Conservation (phyloP, 371 early-diverging fungal species). For the Choanephora cucurbitarum region DNA sequence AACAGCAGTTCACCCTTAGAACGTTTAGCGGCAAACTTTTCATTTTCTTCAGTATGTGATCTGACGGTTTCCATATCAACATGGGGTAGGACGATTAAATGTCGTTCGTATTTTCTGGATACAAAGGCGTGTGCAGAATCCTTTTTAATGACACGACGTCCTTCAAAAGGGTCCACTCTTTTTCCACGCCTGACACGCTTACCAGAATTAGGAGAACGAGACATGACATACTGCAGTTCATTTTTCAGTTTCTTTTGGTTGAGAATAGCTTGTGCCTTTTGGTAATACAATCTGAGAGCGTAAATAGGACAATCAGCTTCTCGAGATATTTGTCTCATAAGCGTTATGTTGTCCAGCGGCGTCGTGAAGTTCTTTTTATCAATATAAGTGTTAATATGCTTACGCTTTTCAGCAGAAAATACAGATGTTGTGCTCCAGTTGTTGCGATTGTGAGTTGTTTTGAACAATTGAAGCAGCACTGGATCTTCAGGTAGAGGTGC, state of each 20-base stretch:
- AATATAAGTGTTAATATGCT: background rate
- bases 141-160: slow-evolving; percentile 3
- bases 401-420: background rate
- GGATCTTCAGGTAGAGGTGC: background rate
- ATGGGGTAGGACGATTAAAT: background rate
- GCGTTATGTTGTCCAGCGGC: background rate
- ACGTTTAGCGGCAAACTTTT: slow-evolving; percentile 4
- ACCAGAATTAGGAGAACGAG: background rate
- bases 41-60: slow-evolving; percentile 2
- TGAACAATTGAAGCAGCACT: slow-evolving; percentile 7
- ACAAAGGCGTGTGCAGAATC: background rate
- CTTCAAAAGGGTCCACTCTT: background rate
- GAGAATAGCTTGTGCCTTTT: background rate
- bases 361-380: background rate
- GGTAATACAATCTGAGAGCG: background rate
- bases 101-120: background rate
- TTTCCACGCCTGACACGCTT: background rate
- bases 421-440: background rate
- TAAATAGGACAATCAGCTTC: background rate
- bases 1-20: slow-evolving; percentile 1
- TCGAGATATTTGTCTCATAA: background rate
- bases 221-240: too few species aligned
- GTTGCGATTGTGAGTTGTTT: too few species aligned
- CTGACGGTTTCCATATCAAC: slow-evolving; percentile 9
- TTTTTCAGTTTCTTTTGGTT: background rate